phyloP scores from a whole-genome alignment of 208 protist genomes.

The Leishmania amazonensis region DNA sequence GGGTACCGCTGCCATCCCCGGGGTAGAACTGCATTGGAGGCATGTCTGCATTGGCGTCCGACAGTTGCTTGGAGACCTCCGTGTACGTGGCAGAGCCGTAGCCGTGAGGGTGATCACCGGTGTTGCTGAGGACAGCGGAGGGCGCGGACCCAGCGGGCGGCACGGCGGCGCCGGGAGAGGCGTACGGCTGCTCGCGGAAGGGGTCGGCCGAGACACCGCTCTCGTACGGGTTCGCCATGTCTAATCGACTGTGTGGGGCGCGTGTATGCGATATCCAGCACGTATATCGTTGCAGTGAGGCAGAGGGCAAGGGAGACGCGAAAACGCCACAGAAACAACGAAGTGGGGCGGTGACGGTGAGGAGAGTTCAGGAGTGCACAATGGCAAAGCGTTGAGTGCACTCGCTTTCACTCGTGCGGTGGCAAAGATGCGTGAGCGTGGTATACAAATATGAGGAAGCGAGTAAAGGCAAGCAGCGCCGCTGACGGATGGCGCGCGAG shows the following conservation, averaged over 20 bases:
- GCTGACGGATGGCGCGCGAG: not conserved
- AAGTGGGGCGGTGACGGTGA: not conserved
- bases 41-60: not conserved
- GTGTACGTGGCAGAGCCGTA: constrained; percentile 26
- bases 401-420: not conserved
- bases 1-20: constrained; percentile 7
- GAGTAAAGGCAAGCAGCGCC: not conserved
- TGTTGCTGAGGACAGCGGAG: not conserved
- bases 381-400: not conserved
- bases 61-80: constrained; percentile 9
- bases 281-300: not conserved
- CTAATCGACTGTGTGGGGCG: not conserved
- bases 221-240: constrained; percentile 74
- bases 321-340: not conserved
- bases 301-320: not conserved
- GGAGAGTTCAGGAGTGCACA: not conserved
- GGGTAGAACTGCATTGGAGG: constrained; percentile 18
- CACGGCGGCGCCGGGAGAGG: constrained; percentile 2
- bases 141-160: constrained; percentile 6
- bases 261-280: not conserved
- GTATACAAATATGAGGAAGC: not conserved
- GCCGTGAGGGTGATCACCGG: not conserved
- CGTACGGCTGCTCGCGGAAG: constrained; percentile 48
- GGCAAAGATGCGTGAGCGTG: not conserved
- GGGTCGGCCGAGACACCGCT: constrained; percentile 39